A percentile compares a stretch with the other conserved stretches of the same genome.
These are phyloP conservation scores for Avicennia marina DNA, from an alignment of 257 asterid species.

Conservation along the genomic window DNA sequence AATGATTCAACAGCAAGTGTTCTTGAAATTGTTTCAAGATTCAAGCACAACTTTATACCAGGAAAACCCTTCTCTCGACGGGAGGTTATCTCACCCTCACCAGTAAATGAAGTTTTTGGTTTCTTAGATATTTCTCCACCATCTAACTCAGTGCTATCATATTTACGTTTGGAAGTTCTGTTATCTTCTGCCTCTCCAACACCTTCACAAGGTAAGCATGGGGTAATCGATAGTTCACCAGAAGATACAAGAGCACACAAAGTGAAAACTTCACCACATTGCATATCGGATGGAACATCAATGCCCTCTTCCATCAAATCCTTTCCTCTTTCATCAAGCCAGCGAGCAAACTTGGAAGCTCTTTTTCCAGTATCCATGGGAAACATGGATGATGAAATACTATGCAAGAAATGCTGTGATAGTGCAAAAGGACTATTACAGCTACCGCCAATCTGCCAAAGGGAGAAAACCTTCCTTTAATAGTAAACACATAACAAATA, in stretches of 20 bases:
- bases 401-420: slow-evolving; percentile 73
- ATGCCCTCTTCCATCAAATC: slow-evolving; percentile 68
- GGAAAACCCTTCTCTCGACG: slow-evolving; percentile 96
- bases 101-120: slow-evolving; percentile 44
- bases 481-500: slow-evolving; percentile 12
- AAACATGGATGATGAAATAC: slow-evolving; percentile 54
- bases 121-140: slow-evolving; percentile 48
- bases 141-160: slow-evolving; percentile 37
- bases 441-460: slow-evolving; percentile 82
- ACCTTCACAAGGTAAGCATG: slow-evolving; percentile 77
- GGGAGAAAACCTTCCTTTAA: slow-evolving; percentile 19
- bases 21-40: slow-evolving; percentile 49
- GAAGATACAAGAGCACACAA: slow-evolving; percentile 67
- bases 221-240: slow-evolving; percentile 58
- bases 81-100: slow-evolving; percentile 67
- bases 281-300: slow-evolving; percentile 66
- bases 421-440: slow-evolving; percentile 57
- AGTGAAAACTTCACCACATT: slow-evolving; percentile 78
- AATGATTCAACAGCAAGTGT: slow-evolving; percentile 43
- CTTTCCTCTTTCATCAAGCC: slow-evolving; percentile 75
- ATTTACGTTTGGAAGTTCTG: slow-evolving; percentile 62
- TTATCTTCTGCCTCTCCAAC: slow-evolving; percentile 92
- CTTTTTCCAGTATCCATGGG: slow-evolving; percentile 77
- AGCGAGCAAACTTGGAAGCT: slow-evolving; percentile 60
- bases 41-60: slow-evolving; percentile 65